Evolutionary conservation across 129 eudicot genomes (phyloP).

Genomic region (Lonicera japonica): DNA sequence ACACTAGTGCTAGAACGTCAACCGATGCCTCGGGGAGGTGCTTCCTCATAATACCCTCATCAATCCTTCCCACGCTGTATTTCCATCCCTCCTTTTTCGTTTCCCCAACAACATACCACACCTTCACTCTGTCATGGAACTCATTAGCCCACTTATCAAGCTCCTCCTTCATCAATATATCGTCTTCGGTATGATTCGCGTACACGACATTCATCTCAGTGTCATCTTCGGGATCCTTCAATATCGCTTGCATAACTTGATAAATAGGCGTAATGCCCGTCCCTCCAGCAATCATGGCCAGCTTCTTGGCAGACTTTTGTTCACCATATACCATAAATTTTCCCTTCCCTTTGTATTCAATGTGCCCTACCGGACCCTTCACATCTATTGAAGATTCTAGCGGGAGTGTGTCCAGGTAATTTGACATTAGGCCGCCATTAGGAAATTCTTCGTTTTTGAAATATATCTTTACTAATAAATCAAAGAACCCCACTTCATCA

Average conservation of each 20-base stretch:
- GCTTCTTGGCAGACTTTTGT: constrained; percentile 58
- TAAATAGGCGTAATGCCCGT: constrained; percentile 89
- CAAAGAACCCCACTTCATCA: constrained; percentile 73
- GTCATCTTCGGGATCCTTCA: constrained; percentile 77
- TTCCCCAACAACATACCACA: constrained; percentile 80
- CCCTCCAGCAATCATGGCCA: constrained; percentile 94
- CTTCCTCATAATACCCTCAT: constrained; percentile 51
- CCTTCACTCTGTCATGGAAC: constrained; percentile 58
- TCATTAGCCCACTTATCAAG: constrained; percentile 68
- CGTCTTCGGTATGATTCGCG: constrained; percentile 92
- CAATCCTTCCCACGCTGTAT: constrained; percentile 58
- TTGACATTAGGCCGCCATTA: constrained; percentile 82
- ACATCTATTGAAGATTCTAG: constrained; percentile 52
- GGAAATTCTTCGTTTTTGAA: constrained; percentile 82
- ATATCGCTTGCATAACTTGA: constrained; percentile 87
- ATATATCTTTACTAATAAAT: constrained; percentile 74
- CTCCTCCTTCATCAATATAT: constrained; percentile 67
- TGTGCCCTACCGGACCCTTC: constrained; percentile 95
- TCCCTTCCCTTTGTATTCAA: constrained; percentile 76
- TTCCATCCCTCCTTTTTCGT: constrained; percentile 57
- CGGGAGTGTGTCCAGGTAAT: constrained; percentile 51
- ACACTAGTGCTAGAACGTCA: constrained; percentile 61
- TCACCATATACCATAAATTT: constrained; percentile 61
- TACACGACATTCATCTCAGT: constrained; percentile 87
- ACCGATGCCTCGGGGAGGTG: constrained; percentile 57